Evolutionary conservation across 2,329 filamentous ascomycete species (phyloP).

Genomic region (Hypoxylon sp.): DNA sequence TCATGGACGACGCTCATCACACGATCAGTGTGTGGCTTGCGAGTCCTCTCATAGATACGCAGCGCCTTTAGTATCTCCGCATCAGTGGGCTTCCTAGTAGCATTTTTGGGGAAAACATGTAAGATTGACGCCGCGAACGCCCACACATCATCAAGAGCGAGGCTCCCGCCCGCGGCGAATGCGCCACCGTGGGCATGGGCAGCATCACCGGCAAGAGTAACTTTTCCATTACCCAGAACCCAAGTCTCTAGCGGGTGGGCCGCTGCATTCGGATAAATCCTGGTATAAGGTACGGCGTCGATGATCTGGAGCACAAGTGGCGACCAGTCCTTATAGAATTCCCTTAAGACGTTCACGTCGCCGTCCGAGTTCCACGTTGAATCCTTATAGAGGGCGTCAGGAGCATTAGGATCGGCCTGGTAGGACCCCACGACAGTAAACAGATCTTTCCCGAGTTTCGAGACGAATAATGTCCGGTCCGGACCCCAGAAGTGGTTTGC

Average conservation of each 20-base stretch:
- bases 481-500: slow-evolving; percentile 63
- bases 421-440: slow-evolving; percentile 62
- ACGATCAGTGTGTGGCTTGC: slow-evolving; percentile 60
- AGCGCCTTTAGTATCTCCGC: slow-evolving; percentile 54
- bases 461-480: slow-evolving; percentile 61
- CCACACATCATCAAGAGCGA: slow-evolving; percentile 61
- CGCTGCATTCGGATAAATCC: slow-evolving; percentile 61
- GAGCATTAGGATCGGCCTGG: slow-evolving; percentile 56
- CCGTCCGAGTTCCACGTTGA: slow-evolving; percentile 59
- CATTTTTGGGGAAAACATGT: slow-evolving; percentile 54
- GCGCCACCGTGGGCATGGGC: slow-evolving; percentile 61
- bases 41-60: slow-evolving; percentile 59
- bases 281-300: slow-evolving; percentile 58
- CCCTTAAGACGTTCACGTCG: slow-evolving; percentile 56
- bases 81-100: slow-evolving; percentile 16
- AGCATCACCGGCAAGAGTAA: slow-evolving; percentile 59
- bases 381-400: slow-evolving; percentile 52
- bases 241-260: slow-evolving; percentile 60
- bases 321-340: slow-evolving; percentile 61
- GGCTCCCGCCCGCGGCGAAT: slow-evolving; percentile 59
- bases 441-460: slow-evolving; percentile 58
- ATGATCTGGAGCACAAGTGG: slow-evolving; percentile 59
- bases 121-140: slow-evolving; percentile 59
- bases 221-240: slow-evolving; percentile 57
- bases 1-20: slow-evolving; percentile 57